These are phyloP conservation scores for Arabidopsis lyrata DNA, from an alignment of 441 rosid species.

Conservation along the genomic window DNA sequence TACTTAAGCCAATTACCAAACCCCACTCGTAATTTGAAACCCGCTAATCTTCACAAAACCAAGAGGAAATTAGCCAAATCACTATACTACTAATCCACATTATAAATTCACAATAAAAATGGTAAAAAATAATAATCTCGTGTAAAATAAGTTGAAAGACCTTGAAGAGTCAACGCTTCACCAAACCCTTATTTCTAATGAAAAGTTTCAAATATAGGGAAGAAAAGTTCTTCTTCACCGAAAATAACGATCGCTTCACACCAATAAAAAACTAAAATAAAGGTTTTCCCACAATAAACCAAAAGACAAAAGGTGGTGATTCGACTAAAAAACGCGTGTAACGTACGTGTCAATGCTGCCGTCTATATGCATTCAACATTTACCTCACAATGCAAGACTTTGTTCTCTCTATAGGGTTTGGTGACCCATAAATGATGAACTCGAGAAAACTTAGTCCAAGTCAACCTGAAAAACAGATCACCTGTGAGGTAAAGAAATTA, in stretches of 20 bases:
- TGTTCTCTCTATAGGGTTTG: neutral
- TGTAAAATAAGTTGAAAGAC: slow-evolving; percentile 7
- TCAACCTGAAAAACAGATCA: slow-evolving; percentile 34
- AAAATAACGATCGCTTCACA: slow-evolving; percentile 3
- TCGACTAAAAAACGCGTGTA: slow-evolving; percentile 4
- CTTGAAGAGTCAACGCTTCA: slow-evolving; percentile 33
- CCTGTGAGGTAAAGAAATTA: neutral
- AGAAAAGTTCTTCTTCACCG: slow-evolving; percentile 32
- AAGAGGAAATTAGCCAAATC: slow-evolving; percentile 6
- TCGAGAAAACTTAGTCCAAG: slow-evolving; percentile 6
- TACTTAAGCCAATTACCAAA: neutral
- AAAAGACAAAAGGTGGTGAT: neutral
- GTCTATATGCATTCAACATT: slow-evolving; percentile 18
- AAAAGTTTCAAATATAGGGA: slow-evolving; percentile 3
- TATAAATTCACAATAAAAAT: too few species aligned
- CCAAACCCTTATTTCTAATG: slow-evolving; percentile 22
- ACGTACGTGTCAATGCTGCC: slow-evolving; percentile 34
- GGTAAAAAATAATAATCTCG: too few species aligned
- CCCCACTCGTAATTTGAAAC: neutral
- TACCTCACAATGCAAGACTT: neutral
- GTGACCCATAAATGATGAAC: neutral
- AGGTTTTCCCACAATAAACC: slow-evolving; percentile 14
- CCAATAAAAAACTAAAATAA: slow-evolving; percentile 3
- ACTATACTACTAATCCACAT: neutral
- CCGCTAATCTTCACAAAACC: slow-evolving; percentile 10